Base-by-base conservation (phyloP, 306 rosid species). In the Morella rubra region DNA sequence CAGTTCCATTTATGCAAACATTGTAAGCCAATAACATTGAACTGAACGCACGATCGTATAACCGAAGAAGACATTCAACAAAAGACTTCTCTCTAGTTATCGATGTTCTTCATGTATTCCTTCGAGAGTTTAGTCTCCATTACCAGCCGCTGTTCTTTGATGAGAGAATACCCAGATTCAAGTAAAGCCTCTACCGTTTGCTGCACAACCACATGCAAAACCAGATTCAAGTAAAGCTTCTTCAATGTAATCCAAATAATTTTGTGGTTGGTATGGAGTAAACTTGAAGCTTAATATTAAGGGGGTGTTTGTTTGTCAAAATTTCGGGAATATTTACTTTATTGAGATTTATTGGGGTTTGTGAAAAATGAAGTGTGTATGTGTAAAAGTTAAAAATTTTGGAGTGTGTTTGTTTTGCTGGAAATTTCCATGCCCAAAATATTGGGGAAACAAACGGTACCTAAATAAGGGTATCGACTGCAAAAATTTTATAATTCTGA, bases 21-120 rank as follows among this genome's bases (percentile, higher is more conserved):
- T 69, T 7, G 75, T 45, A 56, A 73, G 68, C 24, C 54, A 55
- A 71, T 54, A 40, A 55, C 22, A 40, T 32, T 40, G 37, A 9
- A 73, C 55, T 51, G n/a, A 56, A 16, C 73, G 16, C 44, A 10
- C 58, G 64, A 72, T 67, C 50, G 22, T 59, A n/a, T 42, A 46
- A 18, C 1, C 5, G 47, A 73, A 47, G 73, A 59, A 47, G 73
- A 59, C 58, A 67, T 54, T 37, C 74, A 69, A 71, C 16, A 69
- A 71, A 72, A 64, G 37, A 71, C 67, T 68, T 77, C 72, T 51
- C 73, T 74, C 83, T 84, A 89, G 81, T 89, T 94, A 60, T 76
- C 92, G 47, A 92, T 81, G 87, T 94, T 92, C 89, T 94, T 94
- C 98, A 92, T 89, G 87, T 94, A 94, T 83, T 89, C 98, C 90